These are phyloP conservation scores for Boletus rubescentipes DNA, from an alignment of 768 basidiomycete species.

Conservation along the genomic window DNA sequence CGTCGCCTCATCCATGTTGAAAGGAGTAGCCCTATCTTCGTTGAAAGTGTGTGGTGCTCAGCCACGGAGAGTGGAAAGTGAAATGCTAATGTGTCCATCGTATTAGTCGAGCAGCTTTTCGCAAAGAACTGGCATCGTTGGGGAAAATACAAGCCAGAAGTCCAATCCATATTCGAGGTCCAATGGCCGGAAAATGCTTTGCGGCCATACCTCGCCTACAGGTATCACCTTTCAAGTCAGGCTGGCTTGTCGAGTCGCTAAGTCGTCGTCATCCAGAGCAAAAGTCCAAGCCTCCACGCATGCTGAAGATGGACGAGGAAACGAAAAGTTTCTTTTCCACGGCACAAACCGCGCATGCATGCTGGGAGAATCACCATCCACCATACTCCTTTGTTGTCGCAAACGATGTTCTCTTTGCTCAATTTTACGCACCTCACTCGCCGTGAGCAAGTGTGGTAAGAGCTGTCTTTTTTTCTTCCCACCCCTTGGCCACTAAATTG, in stretches of 20 bases:
- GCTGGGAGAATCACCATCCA: constrained; percentile 13
- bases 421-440: constrained; percentile 12
- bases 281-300: constrained; percentile 5
- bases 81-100: not conserved
- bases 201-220: constrained; percentile 11
- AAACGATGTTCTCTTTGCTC: constrained; percentile 13
- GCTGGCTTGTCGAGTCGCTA: not conserved
- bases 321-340: constrained; percentile 13
- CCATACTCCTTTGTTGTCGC: constrained; percentile 4
- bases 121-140: constrained; percentile 11
- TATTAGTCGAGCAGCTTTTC: constrained; percentile 9
- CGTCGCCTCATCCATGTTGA: constrained; percentile 9
- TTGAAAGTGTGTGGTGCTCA: not conserved
- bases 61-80: too few relatives aligned
- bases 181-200: constrained; percentile 12
- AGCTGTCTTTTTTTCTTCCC: not conserved
- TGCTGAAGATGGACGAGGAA: constrained; percentile 7
- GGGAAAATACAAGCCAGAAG: constrained; percentile 8
- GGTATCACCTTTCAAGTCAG: not conserved
- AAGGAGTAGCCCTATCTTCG: constrained; percentile 4
- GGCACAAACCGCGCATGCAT: constrained; percentile 16
- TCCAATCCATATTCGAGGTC: constrained; percentile 12
- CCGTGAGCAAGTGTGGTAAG: constrained; percentile 13
- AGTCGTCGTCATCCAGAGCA: not conserved
- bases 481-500: not conserved